A percentile compares a stretch with the other conserved stretches of the same genome.
phyloP scores from a whole-genome alignment of 2,329 filamentous ascomycete species.

The Aspergillus neotritici region DNA sequence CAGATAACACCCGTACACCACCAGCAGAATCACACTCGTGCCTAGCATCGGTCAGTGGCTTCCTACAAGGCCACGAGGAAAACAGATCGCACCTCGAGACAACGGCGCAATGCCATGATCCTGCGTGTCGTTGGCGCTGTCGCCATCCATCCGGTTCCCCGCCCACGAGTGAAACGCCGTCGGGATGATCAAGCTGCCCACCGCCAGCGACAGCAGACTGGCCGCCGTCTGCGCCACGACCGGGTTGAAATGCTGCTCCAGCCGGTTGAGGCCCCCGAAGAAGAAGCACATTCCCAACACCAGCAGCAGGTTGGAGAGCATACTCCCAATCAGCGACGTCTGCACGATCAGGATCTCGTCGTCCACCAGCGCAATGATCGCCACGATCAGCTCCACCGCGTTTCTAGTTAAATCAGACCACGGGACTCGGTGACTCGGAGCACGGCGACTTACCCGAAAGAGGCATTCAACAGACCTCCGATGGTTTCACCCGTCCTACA shows the following conservation, averaged over 20 bases:
- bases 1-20: conserved; percentile 79
- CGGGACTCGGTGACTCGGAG: neutral
- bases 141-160: conserved; percentile 11
- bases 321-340: conserved; percentile 85
- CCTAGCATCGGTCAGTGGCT: conserved; percentile 17
- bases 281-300: conserved; percentile 93
- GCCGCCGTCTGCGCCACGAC: conserved; percentile 87
- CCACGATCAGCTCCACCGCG: conserved; percentile 83
- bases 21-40: conserved; percentile 69
- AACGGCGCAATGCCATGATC: conserved; percentile 21
- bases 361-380: conserved; percentile 72
- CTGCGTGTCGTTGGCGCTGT: neutral
- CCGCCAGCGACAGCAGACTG: conserved; percentile 70
- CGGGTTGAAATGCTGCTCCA: conserved; percentile 85
- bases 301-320: conserved; percentile 82
- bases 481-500: conserved; percentile 68
- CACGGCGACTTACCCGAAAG: conserved; percentile 56
- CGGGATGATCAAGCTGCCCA: conserved; percentile 79
- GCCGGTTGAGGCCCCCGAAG: conserved; percentile 70
- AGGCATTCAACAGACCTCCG: conserved; percentile 82
- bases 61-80: neutral
- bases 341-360: conserved; percentile 78
- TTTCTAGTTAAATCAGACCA: conserved; percentile 49
- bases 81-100: conserved; percentile 26
- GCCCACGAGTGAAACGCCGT: conserved; percentile 70